Evolutionary conservation across 2,329 filamentous ascomycete genomes (phyloP).

Genomic region (Pestalotiopsis sp.): DNA sequence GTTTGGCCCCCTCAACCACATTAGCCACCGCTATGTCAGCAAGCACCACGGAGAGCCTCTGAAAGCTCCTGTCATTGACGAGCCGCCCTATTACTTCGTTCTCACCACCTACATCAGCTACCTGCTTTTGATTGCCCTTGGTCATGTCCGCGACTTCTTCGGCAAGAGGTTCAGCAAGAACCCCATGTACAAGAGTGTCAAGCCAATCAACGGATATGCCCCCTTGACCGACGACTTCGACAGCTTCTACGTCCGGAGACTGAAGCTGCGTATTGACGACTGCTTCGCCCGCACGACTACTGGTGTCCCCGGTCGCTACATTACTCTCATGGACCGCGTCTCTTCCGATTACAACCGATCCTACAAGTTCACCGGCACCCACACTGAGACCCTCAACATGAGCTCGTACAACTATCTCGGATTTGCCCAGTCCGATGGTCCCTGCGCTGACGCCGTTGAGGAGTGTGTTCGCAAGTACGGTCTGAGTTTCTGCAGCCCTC

Average conservation of each 20-base stretch:
- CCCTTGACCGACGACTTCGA: conserved; percentile 98
- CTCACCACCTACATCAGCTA: conserved; percentile 99
- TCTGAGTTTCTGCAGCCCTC: conserved; percentile 78
- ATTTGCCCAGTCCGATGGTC: conserved; percentile 95
- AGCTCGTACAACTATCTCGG: conserved; percentile 99
- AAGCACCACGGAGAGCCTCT: conserved; percentile 81
- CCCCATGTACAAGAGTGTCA: conserved; percentile 79
- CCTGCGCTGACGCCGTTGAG: conserved; percentile 92
- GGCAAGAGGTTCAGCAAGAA: conserved; percentile 91
- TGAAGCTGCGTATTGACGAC: conserved; percentile 95
- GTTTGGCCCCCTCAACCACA: conserved; percentile 82
- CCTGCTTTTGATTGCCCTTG: conserved; percentile 90
- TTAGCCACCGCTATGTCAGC: conserved; percentile 86
- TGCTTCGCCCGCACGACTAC: conserved; percentile 92
- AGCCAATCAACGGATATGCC: conserved; percentile 84
- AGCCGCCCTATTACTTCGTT: conserved; percentile 95
- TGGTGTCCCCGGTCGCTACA: conserved; percentile 90
- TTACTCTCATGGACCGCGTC: conserved; percentile 87
- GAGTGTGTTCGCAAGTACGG: conserved; percentile 83
- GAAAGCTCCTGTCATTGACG: conserved; percentile 84
- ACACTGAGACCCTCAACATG: conserved; percentile 95
- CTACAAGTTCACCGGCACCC: conserved; percentile 86
- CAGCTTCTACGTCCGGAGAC: conserved; percentile 91
- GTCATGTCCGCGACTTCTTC: conserved; percentile 96
- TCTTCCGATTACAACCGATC: conserved; percentile 90